phyloP scores from a whole-genome alignment of 352 stramenopile species.

The Phytophthora multivora region DNA sequence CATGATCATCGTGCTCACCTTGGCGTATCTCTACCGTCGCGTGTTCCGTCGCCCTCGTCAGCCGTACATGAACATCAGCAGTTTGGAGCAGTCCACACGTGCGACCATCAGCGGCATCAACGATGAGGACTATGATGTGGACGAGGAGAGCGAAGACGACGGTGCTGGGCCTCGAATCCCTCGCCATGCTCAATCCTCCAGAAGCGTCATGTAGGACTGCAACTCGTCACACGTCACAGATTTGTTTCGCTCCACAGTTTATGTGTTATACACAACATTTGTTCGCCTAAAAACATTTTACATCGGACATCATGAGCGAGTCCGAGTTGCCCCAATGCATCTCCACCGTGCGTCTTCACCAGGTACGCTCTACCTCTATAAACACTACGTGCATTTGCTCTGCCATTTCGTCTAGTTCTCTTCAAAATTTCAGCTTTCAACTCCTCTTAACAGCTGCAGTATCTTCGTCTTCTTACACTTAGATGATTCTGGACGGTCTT shows the following conservation, averaged over 20 bases:
- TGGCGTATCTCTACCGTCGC: slow-evolving; percentile 73
- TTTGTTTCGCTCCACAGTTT: slow-evolving; percentile 7
- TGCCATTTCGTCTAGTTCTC: slow-evolving; percentile 5
- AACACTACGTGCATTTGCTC: background rate
- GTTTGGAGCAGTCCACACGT: slow-evolving; percentile 36
- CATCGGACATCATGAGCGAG: slow-evolving; percentile 34
- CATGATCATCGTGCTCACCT: slow-evolving; percentile 61
- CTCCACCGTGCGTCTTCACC: slow-evolving; percentile 63
- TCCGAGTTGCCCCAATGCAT: slow-evolving; percentile 61
- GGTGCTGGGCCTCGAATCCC: slow-evolving; percentile 23
- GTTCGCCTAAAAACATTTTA: slow-evolving; percentile 5
- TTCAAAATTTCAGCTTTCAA: background rate
- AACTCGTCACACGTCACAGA: slow-evolving; percentile 19
- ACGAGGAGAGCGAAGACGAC: slow-evolving; percentile 47
- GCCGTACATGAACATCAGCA: slow-evolving; percentile 80
- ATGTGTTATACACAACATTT: slow-evolving; percentile 7
- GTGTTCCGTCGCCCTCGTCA: slow-evolving; percentile 64
- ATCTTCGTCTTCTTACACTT: no score
- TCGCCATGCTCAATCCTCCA: slow-evolving; percentile 36
- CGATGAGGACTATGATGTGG: slow-evolving; percentile 35
- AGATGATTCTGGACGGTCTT: slow-evolving; percentile 54
- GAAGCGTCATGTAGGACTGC: slow-evolving; percentile 26
- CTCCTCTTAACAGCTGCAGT: no score
- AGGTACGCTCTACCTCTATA: slow-evolving; percentile 38
- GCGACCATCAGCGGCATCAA: slow-evolving; percentile 27